These are phyloP conservation scores for Diophrys appendiculata DNA, from an alignment of 73 alveolate genomes.

Conservation along the genomic window DNA sequence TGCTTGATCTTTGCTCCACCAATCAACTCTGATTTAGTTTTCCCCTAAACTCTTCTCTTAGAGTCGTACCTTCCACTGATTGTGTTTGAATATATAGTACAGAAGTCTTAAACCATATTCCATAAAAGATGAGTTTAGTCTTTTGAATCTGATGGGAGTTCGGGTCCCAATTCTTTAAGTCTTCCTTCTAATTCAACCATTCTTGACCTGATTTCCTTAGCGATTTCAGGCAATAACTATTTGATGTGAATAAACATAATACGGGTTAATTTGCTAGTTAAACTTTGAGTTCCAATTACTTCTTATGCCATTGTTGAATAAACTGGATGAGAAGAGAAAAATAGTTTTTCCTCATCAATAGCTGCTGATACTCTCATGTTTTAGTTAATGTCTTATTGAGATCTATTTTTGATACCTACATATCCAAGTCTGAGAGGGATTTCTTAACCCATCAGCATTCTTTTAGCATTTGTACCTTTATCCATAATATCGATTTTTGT, in stretches of 20 bases:
- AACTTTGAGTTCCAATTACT: conserved; percentile 60
- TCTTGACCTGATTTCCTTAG: conserved; percentile 56
- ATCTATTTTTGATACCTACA: conserved; percentile 93
- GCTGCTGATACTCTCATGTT: conserved; percentile 55
- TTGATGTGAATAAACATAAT: conserved; percentile 68
- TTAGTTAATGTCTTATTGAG: conserved; percentile 84
- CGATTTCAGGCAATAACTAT: conserved; percentile 68
- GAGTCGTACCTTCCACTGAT: conserved; percentile 62
- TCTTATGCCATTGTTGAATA: conserved; percentile 76
- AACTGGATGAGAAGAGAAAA: conserved; percentile 74
- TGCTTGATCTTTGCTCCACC: conserved; percentile 13
- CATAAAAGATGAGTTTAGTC: conserved; percentile 90
- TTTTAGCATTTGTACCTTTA: conserved; percentile 90
- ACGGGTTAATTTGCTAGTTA: conserved; percentile 58
- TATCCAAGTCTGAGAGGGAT: conserved; percentile 90
- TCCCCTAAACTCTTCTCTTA: conserved; percentile 11
- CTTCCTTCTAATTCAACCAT: conserved; percentile 60
- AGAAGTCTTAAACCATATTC: conserved; percentile 95
- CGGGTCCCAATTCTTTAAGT: conserved; percentile 78
- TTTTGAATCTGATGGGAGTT: conserved; percentile 76
- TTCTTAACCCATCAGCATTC: conserved; percentile 80
- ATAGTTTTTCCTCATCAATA: conserved; percentile 55
- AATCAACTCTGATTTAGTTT: neutral
- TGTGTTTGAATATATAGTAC: conserved; percentile 68
- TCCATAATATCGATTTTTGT: conserved; percentile 93